A percentile compares a stretch with the other conserved stretches of the same genome.
phyloP scores from a whole-genome alignment of 2,329 filamentous ascomycete genomes.

The Fusarium mexicanum region DNA sequence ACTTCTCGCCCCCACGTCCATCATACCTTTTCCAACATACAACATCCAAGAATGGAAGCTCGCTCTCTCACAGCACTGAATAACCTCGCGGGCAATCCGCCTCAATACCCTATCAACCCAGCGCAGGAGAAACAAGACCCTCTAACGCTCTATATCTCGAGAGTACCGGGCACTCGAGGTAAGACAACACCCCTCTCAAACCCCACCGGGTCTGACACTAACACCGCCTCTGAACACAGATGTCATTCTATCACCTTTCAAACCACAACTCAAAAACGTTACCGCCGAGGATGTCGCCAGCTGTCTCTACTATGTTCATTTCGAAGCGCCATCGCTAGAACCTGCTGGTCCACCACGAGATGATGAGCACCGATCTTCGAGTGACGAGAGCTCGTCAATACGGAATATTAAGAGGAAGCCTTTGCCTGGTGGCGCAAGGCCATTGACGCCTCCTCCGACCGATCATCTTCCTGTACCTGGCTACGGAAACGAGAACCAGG shows the following conservation, averaged over 20 bases:
- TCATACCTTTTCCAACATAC: slow-evolving; percentile 1
- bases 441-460: slow-evolving; percentile 40
- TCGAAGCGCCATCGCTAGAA: slow-evolving; percentile 66
- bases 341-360: slow-evolving; percentile 44
- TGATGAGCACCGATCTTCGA: slow-evolving; percentile 52
- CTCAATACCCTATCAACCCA: slow-evolving; percentile 83
- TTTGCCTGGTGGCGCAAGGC: slow-evolving; percentile 50
- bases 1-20: slow-evolving; percentile 15
- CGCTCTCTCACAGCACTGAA: slow-evolving; percentile 84
- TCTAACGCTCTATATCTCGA: slow-evolving; percentile 87
- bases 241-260: slow-evolving; percentile 90
- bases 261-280: slow-evolving; percentile 88
- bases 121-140: slow-evolving; percentile 74
- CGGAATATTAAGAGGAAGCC: slow-evolving; percentile 64
- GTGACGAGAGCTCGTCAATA: slow-evolving; percentile 54
- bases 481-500: slow-evolving; percentile 19
- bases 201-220: slow-evolving; percentile 26
- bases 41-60: slow-evolving; percentile 71
- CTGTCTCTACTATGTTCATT: slow-evolving; percentile 91
- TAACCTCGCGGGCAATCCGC: slow-evolving; percentile 84
- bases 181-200: slow-evolving; percentile 41
- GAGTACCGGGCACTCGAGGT: slow-evolving; percentile 93
- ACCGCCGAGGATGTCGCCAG: slow-evolving; percentile 86
- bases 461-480: slow-evolving; percentile 31
- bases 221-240: slow-evolving; percentile 62